Percentiles rank a stretch among this genome's conserved stretches.
These are phyloP conservation scores for Quercus cerris DNA, from an alignment of 306 rosid genomes.

Conservation along the genomic window DNA sequence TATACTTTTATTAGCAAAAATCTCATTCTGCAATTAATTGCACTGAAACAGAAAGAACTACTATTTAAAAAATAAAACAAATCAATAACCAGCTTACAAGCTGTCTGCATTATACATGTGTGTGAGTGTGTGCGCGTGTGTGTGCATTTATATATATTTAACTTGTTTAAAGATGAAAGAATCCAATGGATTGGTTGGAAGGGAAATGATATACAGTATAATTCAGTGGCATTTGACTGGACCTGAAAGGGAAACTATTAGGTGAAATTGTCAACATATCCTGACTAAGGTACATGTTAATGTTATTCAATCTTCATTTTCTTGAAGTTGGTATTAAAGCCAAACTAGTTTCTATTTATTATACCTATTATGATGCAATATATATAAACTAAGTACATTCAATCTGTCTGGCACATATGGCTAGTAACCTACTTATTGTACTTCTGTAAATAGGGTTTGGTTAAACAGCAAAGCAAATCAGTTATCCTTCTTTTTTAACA, in stretches of 20 bases:
- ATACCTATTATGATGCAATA: too few relatives aligned
- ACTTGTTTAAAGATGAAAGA: background rate
- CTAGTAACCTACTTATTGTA: background rate
- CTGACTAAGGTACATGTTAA: background rate
- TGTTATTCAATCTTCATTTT: background rate
- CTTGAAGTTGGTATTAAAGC: background rate
- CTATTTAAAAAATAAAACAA: constrained; percentile 8
- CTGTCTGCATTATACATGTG: background rate
- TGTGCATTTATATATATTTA: background rate
- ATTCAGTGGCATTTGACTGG: background rate
- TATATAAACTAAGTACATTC: too few relatives aligned
- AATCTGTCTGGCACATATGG: too few relatives aligned
- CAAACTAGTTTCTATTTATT: background rate
- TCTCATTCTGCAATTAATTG: constrained; percentile 16
- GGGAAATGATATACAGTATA: background rate
- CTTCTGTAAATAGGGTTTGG: background rate
- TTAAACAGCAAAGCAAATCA: background rate
- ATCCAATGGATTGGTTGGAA: constrained; percentile 7
- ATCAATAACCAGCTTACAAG: background rate
- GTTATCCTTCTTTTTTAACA: background rate
- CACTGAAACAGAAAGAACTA: constrained; percentile 10
- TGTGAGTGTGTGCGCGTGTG: background rate
- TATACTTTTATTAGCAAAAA: constrained; percentile 14
- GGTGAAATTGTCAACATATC: background rate
- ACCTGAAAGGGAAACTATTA: background rate